phyloP scores from a whole-genome alignment of 495 filamentous ascomycete genomes.

The Penicillium daleae region DNA sequence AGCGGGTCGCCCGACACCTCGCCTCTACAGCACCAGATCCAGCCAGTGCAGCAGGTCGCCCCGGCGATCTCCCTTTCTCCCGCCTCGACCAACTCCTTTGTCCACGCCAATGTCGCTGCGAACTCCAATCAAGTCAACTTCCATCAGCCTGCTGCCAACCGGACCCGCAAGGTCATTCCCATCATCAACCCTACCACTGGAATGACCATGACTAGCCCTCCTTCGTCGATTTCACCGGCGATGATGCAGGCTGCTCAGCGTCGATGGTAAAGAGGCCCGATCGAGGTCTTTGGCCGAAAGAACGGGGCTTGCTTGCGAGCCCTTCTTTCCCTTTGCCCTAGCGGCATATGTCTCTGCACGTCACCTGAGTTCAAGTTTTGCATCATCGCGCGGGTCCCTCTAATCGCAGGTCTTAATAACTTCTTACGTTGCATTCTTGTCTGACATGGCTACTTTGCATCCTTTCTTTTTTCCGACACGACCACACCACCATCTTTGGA shows the following conservation, averaged over 20 bases:
- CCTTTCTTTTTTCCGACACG: slow-evolving; percentile 31
- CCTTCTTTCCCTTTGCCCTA: slow-evolving; percentile 32
- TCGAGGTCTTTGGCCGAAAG: slow-evolving; percentile 29
- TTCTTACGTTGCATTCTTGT: slow-evolving; percentile 36
- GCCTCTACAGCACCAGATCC: slow-evolving; percentile 77
- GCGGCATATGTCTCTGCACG: slow-evolving; percentile 39
- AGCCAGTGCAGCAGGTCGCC: slow-evolving; percentile 74
- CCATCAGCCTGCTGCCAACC: slow-evolving; percentile 84
- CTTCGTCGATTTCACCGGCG: slow-evolving; percentile 83
- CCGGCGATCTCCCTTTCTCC: slow-evolving; percentile 81
- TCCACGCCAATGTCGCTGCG: slow-evolving; percentile 58
- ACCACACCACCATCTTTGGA: slow-evolving; percentile 29
- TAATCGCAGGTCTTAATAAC: slow-evolving; percentile 49
- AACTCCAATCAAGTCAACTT: slow-evolving; percentile 68
- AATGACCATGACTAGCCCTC: slow-evolving; percentile 85
- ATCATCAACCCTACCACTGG: slow-evolving; percentile 97
- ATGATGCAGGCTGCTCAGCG: slow-evolving; percentile 76
- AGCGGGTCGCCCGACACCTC: slow-evolving; percentile 94
- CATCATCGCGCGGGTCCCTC: slow-evolving; percentile 44
- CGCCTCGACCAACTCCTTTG: slow-evolving; percentile 65
- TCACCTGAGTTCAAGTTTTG: slow-evolving; percentile 39
- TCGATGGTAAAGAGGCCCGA: slow-evolving; percentile 56
- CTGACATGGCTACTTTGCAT: slow-evolving; percentile 34
- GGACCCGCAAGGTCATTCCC: slow-evolving; percentile 93
- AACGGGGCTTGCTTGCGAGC: slow-evolving; percentile 28